phyloP scores from a whole-genome alignment of 352 stramenopile species.

The Phytopythium aichiense region DNA sequence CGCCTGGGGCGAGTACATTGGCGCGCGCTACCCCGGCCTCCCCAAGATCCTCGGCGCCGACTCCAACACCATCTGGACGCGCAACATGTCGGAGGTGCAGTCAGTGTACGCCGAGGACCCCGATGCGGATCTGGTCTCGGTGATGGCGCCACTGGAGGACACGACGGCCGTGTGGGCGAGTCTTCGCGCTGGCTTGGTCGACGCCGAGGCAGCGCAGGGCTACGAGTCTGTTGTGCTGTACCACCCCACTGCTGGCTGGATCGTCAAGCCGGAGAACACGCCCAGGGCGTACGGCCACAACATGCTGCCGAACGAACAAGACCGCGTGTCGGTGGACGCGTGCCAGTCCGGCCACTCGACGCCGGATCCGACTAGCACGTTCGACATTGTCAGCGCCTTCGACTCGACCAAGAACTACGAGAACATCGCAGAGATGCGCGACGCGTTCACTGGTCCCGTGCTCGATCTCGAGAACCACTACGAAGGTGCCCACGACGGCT shows the following conservation, averaged over 20 bases:
- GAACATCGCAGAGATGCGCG: constrained; percentile 15
- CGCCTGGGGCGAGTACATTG: constrained; percentile 12
- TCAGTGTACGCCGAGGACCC: constrained; percentile 8
- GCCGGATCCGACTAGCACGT: background rate
- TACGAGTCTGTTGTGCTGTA: constrained; percentile 9
- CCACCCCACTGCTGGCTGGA: constrained; percentile 5
- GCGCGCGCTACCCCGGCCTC: constrained; percentile 11
- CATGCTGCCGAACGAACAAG: constrained; percentile 9
- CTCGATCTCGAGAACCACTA: constrained; percentile 23
- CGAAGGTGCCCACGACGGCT: constrained; percentile 12
- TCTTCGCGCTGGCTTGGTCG: constrained; percentile 11
- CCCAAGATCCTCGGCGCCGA: constrained; percentile 20
- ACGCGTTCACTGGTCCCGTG: constrained; percentile 14
- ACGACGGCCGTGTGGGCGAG: constrained; percentile 18
- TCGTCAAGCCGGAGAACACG: constrained; percentile 1
- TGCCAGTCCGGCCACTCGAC: constrained; percentile 8
- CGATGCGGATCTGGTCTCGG: background rate
- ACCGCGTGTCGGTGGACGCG: constrained; percentile 9
- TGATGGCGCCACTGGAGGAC: constrained; percentile 6
- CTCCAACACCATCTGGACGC: constrained; percentile 16
- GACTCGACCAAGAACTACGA: constrained; percentile 31
- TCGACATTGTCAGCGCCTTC: constrained; percentile 7
- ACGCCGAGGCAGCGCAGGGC: constrained; percentile 4
- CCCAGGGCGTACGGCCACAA: constrained; percentile 6
- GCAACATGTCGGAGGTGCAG: constrained; percentile 14